Conservation (phyloP, 2,329 filamentous ascomycete genomes). For the Sclerotinia nivalis region DNA sequence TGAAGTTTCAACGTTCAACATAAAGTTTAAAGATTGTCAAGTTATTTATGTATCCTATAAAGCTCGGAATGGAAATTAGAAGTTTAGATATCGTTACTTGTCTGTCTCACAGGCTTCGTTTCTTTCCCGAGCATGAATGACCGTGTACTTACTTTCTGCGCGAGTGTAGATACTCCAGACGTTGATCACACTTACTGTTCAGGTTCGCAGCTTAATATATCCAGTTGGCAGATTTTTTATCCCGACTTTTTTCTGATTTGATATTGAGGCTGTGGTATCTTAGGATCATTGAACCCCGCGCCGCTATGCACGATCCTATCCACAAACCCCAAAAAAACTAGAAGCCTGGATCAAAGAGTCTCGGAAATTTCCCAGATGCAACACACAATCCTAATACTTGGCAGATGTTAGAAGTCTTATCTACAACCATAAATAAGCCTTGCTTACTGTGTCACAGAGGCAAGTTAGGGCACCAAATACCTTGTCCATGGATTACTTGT, state of each 20-base stretch:
- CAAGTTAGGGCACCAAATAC: neutral
- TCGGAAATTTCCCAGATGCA: too few relatives aligned
- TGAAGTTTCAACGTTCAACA: neutral
- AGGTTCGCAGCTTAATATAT: neutral
- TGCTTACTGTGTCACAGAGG: neutral
- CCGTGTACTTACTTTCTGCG: neutral
- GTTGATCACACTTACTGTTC: neutral
- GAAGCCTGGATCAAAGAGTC: too few relatives aligned
- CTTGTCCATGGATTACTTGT: neutral
- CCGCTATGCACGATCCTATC: too few relatives aligned
- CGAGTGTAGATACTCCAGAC: neutral
- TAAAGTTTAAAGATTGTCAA: neutral
- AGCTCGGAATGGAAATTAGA: neutral
- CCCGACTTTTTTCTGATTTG: too few relatives aligned
- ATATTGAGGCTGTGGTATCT: neutral
- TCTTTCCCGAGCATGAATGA: neutral
- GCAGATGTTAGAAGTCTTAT: neutral
- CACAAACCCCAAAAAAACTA: too few relatives aligned
- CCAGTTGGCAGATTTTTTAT: neutral
- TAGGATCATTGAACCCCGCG: too few relatives aligned
- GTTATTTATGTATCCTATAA: neutral
- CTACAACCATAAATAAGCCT: neutral
- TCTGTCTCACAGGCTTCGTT: neutral
- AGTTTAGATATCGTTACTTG: neutral
- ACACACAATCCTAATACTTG: too few relatives aligned